Conservation (phyloP, 148 eudicot genomes). For the Heliosperma pusillum region DNA sequence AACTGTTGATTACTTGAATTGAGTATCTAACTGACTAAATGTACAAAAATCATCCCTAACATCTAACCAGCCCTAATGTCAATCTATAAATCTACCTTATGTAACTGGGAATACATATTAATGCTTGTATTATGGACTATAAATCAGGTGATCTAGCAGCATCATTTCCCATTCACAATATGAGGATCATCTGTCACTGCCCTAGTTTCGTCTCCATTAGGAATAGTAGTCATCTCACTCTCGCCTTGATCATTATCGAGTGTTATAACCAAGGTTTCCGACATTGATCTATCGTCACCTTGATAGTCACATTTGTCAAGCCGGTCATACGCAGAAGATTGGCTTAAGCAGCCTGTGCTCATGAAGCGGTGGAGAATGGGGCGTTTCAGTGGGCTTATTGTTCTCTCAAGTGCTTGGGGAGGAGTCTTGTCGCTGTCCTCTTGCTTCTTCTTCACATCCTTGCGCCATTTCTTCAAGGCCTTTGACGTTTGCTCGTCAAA, state of each 20-base stretch:
- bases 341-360: constrained; percentile 53
- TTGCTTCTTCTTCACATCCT: constrained; percentile 58
- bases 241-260: constrained; percentile 33
- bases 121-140: neutral
- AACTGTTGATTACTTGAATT: neutral
- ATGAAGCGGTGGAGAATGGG: constrained; percentile 56
- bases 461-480: constrained; percentile 77
- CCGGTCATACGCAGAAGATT: constrained; percentile 23
- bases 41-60: neutral
- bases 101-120: too few species aligned
- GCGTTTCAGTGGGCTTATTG: constrained; percentile 22
- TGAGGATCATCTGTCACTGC: neutral
- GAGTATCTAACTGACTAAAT: too few species aligned
- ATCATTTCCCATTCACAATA: neutral
- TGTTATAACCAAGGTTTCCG: constrained; percentile 33
- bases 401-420: constrained; percentile 27
- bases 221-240: constrained; percentile 31
- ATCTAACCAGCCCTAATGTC: neutral
- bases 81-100: neutral
- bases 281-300: constrained; percentile 25
- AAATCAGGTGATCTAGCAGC: too few species aligned
- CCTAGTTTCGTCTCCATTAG: neutral
- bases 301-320: constrained; percentile 26
- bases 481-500: constrained; percentile 89
- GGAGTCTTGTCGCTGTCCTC: constrained; percentile 39